Evolutionary conservation across 768 basidiomycete species (phyloP).

Genomic region (Mycena galopus): DNA sequence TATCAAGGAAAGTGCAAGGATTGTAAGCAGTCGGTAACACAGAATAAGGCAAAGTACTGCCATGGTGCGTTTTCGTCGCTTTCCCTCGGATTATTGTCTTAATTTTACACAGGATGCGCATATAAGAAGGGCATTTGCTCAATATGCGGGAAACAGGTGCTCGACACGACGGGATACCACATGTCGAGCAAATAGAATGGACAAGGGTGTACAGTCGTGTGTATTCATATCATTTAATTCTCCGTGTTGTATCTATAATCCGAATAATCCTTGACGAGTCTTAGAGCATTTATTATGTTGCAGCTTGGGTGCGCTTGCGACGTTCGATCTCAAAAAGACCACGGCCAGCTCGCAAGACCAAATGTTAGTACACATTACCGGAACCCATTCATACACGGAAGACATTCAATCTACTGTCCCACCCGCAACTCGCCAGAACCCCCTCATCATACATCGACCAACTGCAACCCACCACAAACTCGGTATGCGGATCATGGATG

Average conservation of each 20-base stretch:
- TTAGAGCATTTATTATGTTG: too few species aligned
- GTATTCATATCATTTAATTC: constrained; percentile 31
- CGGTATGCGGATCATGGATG: constrained; percentile 91
- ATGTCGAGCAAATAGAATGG: constrained; percentile 82
- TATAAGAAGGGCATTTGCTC: constrained; percentile 90
- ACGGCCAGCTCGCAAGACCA: too few species aligned
- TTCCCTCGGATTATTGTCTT: constrained; percentile 19
- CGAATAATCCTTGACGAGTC: not conserved
- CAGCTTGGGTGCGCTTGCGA: too few species aligned
- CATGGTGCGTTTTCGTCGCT: constrained; percentile 70
- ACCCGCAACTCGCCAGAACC: constrained; percentile 88
- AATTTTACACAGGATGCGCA: constrained; percentile 73
- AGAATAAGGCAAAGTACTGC: constrained; percentile 91
- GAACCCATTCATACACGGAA: constrained; percentile 63
- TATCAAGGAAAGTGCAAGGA: constrained; percentile 91
- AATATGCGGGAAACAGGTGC: constrained; percentile 89
- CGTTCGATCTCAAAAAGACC: too few species aligned
- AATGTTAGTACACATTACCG: constrained; percentile 35
- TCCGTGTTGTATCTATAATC: constrained; percentile 27
- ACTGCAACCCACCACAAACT: constrained; percentile 92
- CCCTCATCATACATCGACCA: constrained; percentile 96
- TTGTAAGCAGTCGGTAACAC: constrained; percentile 86
- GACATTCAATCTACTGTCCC: constrained; percentile 89
- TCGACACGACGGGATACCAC: constrained; percentile 85
- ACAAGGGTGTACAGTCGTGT: constrained; percentile 24